phyloP scores from a whole-genome alignment of 202 grass and related monocot species.

The Brachypodium distachyon region DNA sequence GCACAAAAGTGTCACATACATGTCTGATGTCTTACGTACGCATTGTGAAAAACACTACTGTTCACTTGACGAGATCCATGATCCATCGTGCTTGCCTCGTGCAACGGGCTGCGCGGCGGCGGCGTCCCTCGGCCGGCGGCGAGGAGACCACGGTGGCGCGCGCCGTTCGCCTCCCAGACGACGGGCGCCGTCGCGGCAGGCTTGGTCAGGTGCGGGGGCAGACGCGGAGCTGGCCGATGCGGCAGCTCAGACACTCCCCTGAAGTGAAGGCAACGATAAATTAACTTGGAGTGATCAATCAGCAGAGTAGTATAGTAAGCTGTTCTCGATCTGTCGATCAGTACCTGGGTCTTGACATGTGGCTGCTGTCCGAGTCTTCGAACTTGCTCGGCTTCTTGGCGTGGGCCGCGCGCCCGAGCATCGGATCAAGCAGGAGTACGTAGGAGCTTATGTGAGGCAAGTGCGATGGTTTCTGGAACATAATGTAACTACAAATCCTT shows the following conservation, averaged over 20 bases:
- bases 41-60: neutral
- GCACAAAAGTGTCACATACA: neutral
- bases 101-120: conserved; percentile 50
- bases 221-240: conserved; percentile 24
- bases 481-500: neutral
- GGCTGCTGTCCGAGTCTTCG: conserved; percentile 21
- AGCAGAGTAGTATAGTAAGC: neutral
- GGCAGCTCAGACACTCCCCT: conserved; percentile 48
- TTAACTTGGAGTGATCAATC: neutral
- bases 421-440: neutral
- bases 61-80: neutral
- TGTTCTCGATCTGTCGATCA: neutral
- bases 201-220: conserved; percentile 17
- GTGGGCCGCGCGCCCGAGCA: conserved; percentile 18
- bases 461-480: neutral
- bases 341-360: conserved; percentile 28
- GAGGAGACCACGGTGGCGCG: conserved; percentile 1
- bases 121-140: conserved; percentile 25
- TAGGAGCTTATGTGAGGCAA: too few relatives aligned
- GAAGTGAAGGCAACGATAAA: neutral
- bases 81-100: conserved; percentile 54
- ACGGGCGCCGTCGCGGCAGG: neutral
- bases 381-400: conserved; percentile 32
- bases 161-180: conserved; percentile 16
- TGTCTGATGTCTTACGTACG: neutral